Percentiles rank a stretch among this genome's conserved stretches.
These are phyloP conservation scores for Amanita subjunquillea DNA, from an alignment of 768 basidiomycete genomes.

Conservation along the genomic window DNA sequence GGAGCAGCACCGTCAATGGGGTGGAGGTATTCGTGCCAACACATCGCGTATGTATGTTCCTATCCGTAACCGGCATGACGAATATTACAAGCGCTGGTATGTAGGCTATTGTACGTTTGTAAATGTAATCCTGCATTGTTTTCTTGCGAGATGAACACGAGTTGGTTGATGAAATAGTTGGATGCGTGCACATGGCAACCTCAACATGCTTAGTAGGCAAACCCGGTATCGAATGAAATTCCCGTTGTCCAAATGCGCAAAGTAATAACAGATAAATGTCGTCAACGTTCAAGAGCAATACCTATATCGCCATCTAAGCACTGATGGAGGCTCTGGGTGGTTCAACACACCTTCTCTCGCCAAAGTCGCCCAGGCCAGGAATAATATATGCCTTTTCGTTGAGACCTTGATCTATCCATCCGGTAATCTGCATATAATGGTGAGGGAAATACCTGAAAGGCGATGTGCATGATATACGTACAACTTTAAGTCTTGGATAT, in stretches of 20 bases:
- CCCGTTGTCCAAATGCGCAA: too few species aligned
- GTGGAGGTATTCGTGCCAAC: conserved; percentile 91
- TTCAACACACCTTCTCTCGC: conserved; percentile 67
- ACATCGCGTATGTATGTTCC: conserved; percentile 40
- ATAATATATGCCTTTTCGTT: conserved; percentile 89
- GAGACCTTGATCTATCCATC: conserved; percentile 90
- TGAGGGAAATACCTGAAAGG: neutral
- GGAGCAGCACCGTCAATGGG: conserved; percentile 86
- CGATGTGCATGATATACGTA: conserved; percentile 25
- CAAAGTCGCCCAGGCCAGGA: conserved; percentile 96
- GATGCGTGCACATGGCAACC: too few species aligned
- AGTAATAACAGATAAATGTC: too few species aligned
- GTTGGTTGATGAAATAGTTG: too few species aligned
- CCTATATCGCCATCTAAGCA: neutral
- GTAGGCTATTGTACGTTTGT: too few species aligned
- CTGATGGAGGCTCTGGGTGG: neutral
- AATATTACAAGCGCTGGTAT: too few species aligned
- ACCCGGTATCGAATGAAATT: too few species aligned
- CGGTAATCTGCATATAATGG: conserved; percentile 58
- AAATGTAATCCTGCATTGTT: too few species aligned
- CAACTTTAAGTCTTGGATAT: conserved; percentile 71
- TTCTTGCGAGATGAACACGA: too few species aligned
- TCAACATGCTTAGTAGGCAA: too few species aligned
- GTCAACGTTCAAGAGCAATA: neutral
- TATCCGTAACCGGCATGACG: too few species aligned